Conservation (phyloP, 2,329 filamentous ascomycete species). For the Fusarium heterosporum region DNA sequence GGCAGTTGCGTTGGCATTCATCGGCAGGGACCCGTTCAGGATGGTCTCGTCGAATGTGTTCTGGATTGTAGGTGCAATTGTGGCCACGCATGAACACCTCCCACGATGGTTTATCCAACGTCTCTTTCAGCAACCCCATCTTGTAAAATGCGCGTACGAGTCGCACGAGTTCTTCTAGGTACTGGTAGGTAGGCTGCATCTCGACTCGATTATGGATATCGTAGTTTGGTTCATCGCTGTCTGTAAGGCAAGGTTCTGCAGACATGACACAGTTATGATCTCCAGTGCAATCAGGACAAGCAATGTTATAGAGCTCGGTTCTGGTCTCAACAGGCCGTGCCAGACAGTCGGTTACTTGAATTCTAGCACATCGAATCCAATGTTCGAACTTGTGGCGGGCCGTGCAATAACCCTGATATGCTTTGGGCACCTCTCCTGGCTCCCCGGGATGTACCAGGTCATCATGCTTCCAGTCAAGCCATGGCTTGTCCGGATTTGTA, state of each 20-base stretch:
- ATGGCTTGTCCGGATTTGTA: background rate
- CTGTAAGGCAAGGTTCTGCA: background rate
- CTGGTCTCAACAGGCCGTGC: conserved; percentile 9
- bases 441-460: background rate
- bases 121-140: background rate
- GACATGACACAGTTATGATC: conserved; percentile 24
- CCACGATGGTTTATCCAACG: background rate
- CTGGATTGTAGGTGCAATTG: conserved; percentile 11
- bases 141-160: conserved; percentile 1
- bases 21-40: background rate
- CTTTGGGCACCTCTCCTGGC: background rate
- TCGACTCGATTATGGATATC: background rate
- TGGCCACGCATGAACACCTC: background rate
- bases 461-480: conserved; percentile 1
- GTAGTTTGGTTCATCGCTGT: background rate
- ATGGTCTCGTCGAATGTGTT: conserved; percentile 9
- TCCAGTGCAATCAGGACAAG: conserved; percentile 27
- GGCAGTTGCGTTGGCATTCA: conserved; percentile 8
- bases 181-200: background rate
- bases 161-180: background rate
- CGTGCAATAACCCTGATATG: conserved; percentile 10
- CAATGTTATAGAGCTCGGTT: conserved; percentile 22
- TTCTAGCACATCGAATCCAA: conserved; percentile 34
- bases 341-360: background rate
- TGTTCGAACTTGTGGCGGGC: conserved; percentile 19